phyloP scores from a whole-genome alignment of 805 yeast genomes.

The Schwanniomyces occidentalis region DNA sequence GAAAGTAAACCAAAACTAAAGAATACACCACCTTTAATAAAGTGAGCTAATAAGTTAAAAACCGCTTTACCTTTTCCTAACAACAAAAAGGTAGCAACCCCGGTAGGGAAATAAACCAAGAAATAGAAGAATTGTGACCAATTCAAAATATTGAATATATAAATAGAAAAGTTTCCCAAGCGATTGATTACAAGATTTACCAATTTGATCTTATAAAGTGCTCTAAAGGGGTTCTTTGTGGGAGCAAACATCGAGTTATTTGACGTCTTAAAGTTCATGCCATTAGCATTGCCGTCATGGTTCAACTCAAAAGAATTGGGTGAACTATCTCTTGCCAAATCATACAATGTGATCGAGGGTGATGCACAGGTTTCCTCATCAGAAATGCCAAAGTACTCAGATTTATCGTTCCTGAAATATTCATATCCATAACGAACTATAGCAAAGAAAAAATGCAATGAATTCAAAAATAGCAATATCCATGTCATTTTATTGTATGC shows the following conservation, averaged over 20 bases:
- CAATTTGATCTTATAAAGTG: background rate
- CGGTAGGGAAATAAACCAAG: slow-evolving; percentile 58
- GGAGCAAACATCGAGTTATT: slow-evolving; percentile 17
- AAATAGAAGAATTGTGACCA: slow-evolving; percentile 65
- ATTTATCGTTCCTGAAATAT: slow-evolving; percentile 12
- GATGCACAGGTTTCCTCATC: slow-evolving; percentile 11
- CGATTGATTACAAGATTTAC: slow-evolving; percentile 3
- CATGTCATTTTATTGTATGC: slow-evolving; percentile 68
- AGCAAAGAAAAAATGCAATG: slow-evolving; percentile 57
- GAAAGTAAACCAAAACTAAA: slow-evolving; percentile 72
- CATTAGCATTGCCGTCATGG: slow-evolving; percentile 7
- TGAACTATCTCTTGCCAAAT: slow-evolving; percentile 12
- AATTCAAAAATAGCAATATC: slow-evolving; percentile 53
- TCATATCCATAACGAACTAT: slow-evolving; percentile 45
- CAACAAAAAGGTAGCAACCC: slow-evolving; percentile 63
- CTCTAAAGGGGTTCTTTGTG: slow-evolving; percentile 2
- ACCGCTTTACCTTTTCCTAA: slow-evolving; percentile 68
- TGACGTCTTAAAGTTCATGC: slow-evolving; percentile 20
- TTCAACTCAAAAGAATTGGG: slow-evolving; percentile 24
- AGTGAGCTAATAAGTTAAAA: slow-evolving; percentile 88
- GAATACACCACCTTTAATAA: slow-evolving; percentile 94
- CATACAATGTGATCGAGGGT: slow-evolving; percentile 25
- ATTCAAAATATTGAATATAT: slow-evolving; percentile 51
- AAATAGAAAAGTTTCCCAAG: slow-evolving; percentile 28
- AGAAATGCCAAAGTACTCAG: slow-evolving; percentile 12